Percentiles rank a stretch among this genome's conserved stretches.
Evolutionary conservation across 2,329 filamentous ascomycete genomes (phyloP).

Genomic region (Epicoccum sorghinum): DNA sequence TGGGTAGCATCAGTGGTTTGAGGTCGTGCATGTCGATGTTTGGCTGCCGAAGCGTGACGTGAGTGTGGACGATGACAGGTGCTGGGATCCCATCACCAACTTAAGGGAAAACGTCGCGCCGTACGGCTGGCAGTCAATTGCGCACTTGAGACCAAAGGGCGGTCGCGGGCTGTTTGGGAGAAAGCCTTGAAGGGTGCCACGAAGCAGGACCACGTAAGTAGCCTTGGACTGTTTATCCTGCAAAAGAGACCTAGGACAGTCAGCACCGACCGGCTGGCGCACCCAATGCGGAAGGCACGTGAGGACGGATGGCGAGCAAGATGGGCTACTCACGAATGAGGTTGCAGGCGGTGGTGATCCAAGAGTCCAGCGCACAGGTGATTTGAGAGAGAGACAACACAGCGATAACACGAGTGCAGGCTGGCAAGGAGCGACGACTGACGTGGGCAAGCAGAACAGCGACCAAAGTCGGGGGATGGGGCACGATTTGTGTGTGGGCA

Average conservation of each 20-base stretch:
- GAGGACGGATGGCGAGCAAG: constrained; percentile 29
- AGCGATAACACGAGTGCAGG: constrained; percentile 21
- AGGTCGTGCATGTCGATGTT: constrained; percentile 46
- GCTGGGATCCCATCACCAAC: constrained; percentile 47
- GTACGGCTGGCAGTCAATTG: constrained; percentile 23
- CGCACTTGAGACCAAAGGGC: constrained; percentile 34
- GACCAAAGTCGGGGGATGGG: constrained; percentile 31
- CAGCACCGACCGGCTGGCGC: constrained; percentile 32
- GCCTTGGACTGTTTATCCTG: constrained; percentile 36
- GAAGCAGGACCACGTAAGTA: constrained; percentile 49
- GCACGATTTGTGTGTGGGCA: constrained; percentile 36
- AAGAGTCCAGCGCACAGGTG: constrained; percentile 7
- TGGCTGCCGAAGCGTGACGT: constrained; percentile 32
- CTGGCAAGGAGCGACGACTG: constrained; percentile 25
- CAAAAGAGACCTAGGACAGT: constrained; percentile 28
- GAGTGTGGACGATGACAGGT: constrained; percentile 34
- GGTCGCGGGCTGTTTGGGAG: constrained; percentile 40
- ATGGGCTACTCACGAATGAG: constrained; percentile 29
- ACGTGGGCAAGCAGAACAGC: constrained; percentile 27
- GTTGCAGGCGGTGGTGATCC: not conserved
- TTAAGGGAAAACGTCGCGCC: constrained; percentile 31
- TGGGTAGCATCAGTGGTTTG: constrained; percentile 48
- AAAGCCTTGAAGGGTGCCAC: constrained; percentile 43
- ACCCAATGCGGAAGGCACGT: constrained; percentile 41
- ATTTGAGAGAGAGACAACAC: constrained; percentile 21